phyloP scores from a whole-genome alignment of 805 yeast genomes.

The Diddensiella transvaalensis region DNA sequence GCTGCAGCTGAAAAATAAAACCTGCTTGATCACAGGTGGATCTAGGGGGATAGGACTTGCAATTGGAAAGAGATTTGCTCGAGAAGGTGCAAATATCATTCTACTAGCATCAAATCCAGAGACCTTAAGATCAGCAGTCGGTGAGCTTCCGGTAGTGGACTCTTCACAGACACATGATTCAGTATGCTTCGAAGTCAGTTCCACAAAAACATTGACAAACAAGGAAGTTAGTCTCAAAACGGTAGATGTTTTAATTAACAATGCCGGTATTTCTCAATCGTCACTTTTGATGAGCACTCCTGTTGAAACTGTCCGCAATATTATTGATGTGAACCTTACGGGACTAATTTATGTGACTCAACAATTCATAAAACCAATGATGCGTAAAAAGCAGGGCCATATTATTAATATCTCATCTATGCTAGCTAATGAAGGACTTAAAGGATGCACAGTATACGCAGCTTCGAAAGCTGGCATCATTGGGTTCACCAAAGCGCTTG shows the following conservation, averaged over 20 bases:
- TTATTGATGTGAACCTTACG: conserved; percentile 54
- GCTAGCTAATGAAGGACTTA: conserved; percentile 43
- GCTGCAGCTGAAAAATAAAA: conserved; percentile 18
- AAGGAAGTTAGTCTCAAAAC: conserved; percentile 9
- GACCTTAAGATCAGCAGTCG: conserved; percentile 19
- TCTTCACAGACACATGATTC: conserved; percentile 13
- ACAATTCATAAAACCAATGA: conserved; percentile 48
- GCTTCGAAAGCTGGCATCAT: conserved; percentile 69
- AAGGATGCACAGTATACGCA: conserved; percentile 63
- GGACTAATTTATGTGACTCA: conserved; percentile 62
- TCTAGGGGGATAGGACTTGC: conserved; percentile 64
- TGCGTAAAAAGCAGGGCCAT: conserved; percentile 36
- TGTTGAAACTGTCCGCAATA: conserved; percentile 39
- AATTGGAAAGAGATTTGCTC: conserved; percentile 50
- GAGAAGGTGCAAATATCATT: conserved; percentile 49
- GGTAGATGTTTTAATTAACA: conserved; percentile 49
- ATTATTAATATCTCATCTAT: conserved; percentile 68
- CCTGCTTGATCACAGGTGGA: conserved; percentile 54
- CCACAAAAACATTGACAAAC: conserved; percentile 11
- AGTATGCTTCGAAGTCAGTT: conserved; percentile 18
- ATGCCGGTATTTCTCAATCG: conserved; percentile 58
- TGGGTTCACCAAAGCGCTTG: conserved; percentile 57
- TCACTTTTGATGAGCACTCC: conserved; percentile 46
- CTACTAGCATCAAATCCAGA: conserved; percentile 48
- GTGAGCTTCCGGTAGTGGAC: conserved; percentile 11